Evolutionary conservation across 164 flowering plant genomes (phyloP).

Genomic region (Amborella trichopoda): DNA sequence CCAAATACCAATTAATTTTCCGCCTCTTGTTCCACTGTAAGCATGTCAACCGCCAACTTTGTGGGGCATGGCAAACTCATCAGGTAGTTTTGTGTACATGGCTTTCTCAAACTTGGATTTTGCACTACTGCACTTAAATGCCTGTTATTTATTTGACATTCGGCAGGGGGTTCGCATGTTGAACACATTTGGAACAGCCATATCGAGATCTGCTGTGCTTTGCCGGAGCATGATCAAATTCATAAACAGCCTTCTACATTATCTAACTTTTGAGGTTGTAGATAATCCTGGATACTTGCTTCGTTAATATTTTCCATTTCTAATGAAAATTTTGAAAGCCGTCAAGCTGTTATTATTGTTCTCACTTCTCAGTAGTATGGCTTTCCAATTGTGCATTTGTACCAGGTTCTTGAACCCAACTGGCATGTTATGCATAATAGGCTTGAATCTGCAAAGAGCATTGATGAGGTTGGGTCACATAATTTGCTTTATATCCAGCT

Average conservation of each 20-base stretch:
- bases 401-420: slow-evolving; percentile 92
- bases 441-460: slow-evolving; percentile 81
- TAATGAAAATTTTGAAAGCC: too few relatives aligned
- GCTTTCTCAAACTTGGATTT: slow-evolving; percentile 2
- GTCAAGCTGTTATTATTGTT: too few relatives aligned
- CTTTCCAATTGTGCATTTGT: background rate
- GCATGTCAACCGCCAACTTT: slow-evolving; percentile 88
- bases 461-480: slow-evolving; percentile 80
- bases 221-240: slow-evolving; percentile 94
- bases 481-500: too few relatives aligned
- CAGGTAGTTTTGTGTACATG: slow-evolving; percentile 65
- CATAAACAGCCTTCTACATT: slow-evolving; percentile 90
- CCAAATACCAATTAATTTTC: slow-evolving; percentile 85
- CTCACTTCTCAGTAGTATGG: too few relatives aligned
- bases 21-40: slow-evolving; percentile 90
- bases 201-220: slow-evolving; percentile 71
- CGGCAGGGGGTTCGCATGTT: slow-evolving; percentile 72
- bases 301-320: background rate
- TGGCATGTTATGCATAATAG: slow-evolving; percentile 84
- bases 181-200: slow-evolving; percentile 58
- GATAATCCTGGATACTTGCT: too few relatives aligned
- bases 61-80: slow-evolving; percentile 97
- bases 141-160: slow-evolving; percentile 1
- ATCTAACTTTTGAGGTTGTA: slow-evolving; percentile 93
- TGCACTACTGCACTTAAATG: background rate